Conservation (phyloP, 1,284 basidiomycete genomes). For the Testicularia cyperi region DNA sequence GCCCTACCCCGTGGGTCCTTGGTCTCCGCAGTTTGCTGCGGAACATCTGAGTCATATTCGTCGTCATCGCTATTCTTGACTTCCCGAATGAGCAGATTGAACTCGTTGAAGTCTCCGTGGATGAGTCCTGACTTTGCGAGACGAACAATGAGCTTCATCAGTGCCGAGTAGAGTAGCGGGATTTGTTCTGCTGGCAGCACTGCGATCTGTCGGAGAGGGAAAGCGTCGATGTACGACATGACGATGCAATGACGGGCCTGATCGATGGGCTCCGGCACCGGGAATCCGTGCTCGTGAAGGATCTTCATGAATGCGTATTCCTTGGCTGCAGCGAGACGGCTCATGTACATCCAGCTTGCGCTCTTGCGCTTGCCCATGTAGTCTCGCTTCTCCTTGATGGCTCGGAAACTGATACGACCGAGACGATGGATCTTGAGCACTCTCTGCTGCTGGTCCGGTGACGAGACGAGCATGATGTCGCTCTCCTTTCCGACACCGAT, state of each 20-base stretch:
- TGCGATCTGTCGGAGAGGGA: slow-evolving; percentile 91
- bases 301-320: slow-evolving; percentile 99
- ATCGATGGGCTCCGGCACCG: slow-evolving; percentile 89
- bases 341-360: slow-evolving; percentile 99
- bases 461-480: slow-evolving; percentile 91
- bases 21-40: neutral
- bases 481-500: slow-evolving; percentile 98
- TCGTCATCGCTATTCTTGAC: slow-evolving; percentile 17
- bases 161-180: slow-evolving; percentile 81
- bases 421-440: slow-evolving; percentile 91
- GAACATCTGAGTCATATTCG: slow-evolving; percentile 14
- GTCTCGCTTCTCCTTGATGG: slow-evolving; percentile 95
- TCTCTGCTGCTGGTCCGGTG: slow-evolving; percentile 77
- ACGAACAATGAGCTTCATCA: slow-evolving; percentile 95
- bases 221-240: slow-evolving; percentile 94
- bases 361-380: slow-evolving; percentile 93
- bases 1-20: slow-evolving; percentile 6
- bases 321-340: slow-evolving; percentile 88
- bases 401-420: slow-evolving; percentile 91
- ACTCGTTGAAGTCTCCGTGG: slow-evolving; percentile 99
- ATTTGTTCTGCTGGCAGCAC: slow-evolving; percentile 72
- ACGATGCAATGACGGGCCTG: slow-evolving; percentile 91
- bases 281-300: slow-evolving; percentile 88
- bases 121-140: slow-evolving; percentile 90
- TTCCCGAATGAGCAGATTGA: slow-evolving; percentile 88